Evolutionary conservation across 202 grass and related monocot genomes (phyloP).

Genomic region (Saccharum hybrid): DNA sequence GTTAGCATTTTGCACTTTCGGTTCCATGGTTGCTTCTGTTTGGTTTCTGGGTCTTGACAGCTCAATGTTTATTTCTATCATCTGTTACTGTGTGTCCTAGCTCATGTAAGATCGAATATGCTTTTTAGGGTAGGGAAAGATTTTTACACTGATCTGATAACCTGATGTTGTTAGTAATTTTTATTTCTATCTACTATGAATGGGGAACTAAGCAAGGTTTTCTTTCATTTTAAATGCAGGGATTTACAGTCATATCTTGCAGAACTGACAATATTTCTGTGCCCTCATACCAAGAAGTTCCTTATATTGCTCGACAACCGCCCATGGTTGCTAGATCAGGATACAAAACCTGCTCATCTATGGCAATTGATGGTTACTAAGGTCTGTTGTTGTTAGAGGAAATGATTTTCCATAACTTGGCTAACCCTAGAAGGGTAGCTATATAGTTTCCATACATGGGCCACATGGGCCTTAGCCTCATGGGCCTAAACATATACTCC

Average conservation of each 20-base stretch:
- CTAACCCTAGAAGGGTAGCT: too few relatives aligned
- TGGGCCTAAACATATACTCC: too few relatives aligned
- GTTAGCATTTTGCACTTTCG: conserved; percentile 10
- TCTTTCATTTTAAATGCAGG: conserved; percentile 56
- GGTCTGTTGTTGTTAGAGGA: conserved; percentile 39
- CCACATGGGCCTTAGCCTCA: too few relatives aligned
- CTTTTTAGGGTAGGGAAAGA: not conserved
- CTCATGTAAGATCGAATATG: not conserved
- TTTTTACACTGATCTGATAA: conserved; percentile 17
- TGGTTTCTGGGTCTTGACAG: not conserved
- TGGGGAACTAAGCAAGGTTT: not conserved
- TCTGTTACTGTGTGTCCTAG: not conserved
- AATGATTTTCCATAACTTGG: too few relatives aligned
- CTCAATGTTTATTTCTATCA: not conserved
- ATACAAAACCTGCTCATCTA: conserved; percentile 76
- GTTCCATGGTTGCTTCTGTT: not conserved
- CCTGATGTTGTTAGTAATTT: conserved; percentile 7
- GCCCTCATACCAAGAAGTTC: conserved; percentile 69
- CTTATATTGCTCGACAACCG: conserved; percentile 83
- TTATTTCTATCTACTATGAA: not conserved
- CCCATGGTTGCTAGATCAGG: conserved; percentile 78
- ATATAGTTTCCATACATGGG: too few relatives aligned
- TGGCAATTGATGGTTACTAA: conserved; percentile 98
- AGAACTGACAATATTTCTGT: conserved; percentile 76
- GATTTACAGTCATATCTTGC: conserved; percentile 97